These are phyloP conservation scores for Cadophora sp. DNA, from an alignment of 2,329 filamentous ascomycete species.

Conservation along the genomic window DNA sequence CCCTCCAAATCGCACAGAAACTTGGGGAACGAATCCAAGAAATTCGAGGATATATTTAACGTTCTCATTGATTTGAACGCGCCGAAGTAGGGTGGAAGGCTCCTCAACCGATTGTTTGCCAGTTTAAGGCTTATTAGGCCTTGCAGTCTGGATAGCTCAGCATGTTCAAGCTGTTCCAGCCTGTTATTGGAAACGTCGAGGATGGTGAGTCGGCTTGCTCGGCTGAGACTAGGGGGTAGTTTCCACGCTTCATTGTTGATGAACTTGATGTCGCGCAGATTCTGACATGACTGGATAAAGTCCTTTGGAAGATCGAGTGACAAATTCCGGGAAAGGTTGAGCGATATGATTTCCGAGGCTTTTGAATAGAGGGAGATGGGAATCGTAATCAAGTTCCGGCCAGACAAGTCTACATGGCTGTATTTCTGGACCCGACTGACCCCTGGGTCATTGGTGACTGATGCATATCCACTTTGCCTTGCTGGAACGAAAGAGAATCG, in stretches of 20 bases:
- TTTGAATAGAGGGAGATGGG: conserved; percentile 94
- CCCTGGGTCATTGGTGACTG: conserved; percentile 77
- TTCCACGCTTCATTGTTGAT: conserved; percentile 91
- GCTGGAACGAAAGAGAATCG: conserved; percentile 94
- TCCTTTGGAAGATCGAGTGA: conserved; percentile 93
- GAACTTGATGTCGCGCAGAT: conserved; percentile 93
- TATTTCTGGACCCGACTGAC: conserved; percentile 87
- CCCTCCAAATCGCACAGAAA: conserved; percentile 84
- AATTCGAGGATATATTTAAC: conserved; percentile 93
- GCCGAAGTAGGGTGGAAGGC: conserved; percentile 82
- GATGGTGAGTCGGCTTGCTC: conserved; percentile 82
- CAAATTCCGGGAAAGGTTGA: conserved; percentile 92
- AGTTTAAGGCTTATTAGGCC: conserved; percentile 88
- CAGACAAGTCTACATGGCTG: conserved; percentile 90
- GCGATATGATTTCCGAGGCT: conserved; percentile 88
- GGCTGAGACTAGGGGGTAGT: conserved; percentile 81
- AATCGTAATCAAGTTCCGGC: conserved; percentile 90
- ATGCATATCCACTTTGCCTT: conserved; percentile 81
- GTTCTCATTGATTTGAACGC: conserved; percentile 80
- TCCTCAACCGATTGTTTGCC: conserved; percentile 87
- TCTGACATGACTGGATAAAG: conserved; percentile 92
- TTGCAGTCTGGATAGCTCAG: conserved; percentile 76
- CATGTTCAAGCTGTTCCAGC: conserved; percentile 84
- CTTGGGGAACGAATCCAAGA: conserved; percentile 81
- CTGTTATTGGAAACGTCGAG: conserved; percentile 96